These are phyloP conservation scores for Alternaria panax DNA, from an alignment of 2,329 filamentous ascomycete genomes.

Conservation along the genomic window DNA sequence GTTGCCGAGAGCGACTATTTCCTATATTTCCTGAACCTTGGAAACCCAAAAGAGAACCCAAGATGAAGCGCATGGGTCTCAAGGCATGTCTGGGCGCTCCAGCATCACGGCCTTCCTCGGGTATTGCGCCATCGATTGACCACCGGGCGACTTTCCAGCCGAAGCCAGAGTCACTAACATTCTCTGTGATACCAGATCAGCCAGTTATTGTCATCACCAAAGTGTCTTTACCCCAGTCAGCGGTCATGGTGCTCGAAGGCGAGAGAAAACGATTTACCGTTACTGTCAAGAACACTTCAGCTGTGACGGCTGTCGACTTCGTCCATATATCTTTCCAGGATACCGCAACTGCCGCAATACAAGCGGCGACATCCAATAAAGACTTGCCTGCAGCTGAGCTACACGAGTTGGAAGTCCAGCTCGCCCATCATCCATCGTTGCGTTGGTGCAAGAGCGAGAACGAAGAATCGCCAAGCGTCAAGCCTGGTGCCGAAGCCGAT, in stretches of 20 bases:
- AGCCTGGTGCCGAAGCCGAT: conserved; percentile 70
- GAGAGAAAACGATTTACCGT: conserved; percentile 80
- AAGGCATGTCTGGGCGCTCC: conserved; percentile 56
- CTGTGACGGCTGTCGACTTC: conserved; percentile 76
- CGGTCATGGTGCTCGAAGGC: conserved; percentile 91
- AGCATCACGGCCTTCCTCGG: conserved; percentile 53
- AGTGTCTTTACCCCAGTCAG: conserved; percentile 80
- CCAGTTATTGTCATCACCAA: conserved; percentile 78
- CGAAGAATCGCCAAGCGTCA: conserved; percentile 64
- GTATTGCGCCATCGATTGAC: conserved; percentile 35
- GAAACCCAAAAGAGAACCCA: conserved; percentile 72
- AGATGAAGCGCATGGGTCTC: conserved; percentile 79
- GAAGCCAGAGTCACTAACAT: conserved; percentile 57
- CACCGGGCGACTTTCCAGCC: conserved; percentile 34
- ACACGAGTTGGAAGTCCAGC: conserved; percentile 84
- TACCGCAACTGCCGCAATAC: conserved; percentile 80
- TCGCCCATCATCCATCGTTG: conserved; percentile 73
- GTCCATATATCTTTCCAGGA: conserved; percentile 89
- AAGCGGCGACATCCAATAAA: conserved; percentile 75
- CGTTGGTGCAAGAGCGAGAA: conserved; percentile 57
- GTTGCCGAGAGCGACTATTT: conserved; percentile 83
- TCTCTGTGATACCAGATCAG: conserved; percentile 81
- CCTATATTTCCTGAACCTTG: conserved; percentile 82
- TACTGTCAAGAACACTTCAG: conserved; percentile 79
- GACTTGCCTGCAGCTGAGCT: conserved; percentile 80